Evolutionary conservation across 2,329 filamentous ascomycete genomes (phyloP).

Genomic region (Chaetothyriales sp.): DNA sequence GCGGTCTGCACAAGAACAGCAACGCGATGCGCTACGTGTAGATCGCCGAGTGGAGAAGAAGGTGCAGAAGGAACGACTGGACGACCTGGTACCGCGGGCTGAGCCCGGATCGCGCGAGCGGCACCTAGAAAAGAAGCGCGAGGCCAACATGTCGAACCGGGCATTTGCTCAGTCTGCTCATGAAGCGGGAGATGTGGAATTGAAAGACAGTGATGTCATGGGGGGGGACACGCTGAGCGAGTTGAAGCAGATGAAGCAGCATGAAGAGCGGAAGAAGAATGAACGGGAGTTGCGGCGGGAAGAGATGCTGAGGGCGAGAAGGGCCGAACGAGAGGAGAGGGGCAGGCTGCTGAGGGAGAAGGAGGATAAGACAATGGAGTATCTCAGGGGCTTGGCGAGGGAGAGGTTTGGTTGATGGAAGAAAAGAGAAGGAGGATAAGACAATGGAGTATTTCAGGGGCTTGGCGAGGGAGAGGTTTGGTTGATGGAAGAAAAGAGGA

Average conservation of each 20-base stretch:
- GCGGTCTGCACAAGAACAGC: slow-evolving; percentile 36
- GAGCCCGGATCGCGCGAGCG: slow-evolving; percentile 73
- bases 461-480: slow-evolving; percentile 68
- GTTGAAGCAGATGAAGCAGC: slow-evolving; percentile 53
- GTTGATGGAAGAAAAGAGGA: slow-evolving; percentile 39
- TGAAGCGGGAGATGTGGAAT: slow-evolving; percentile 41
- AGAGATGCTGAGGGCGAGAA: slow-evolving; percentile 60
- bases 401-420: slow-evolving; percentile 52
- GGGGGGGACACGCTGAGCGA: slow-evolving; percentile 45
- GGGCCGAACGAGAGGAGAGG: slow-evolving; percentile 68
- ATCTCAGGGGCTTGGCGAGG: slow-evolving; percentile 64
- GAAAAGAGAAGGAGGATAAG: slow-evolving; percentile 55
- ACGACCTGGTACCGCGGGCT: slow-evolving; percentile 71
- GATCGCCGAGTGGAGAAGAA: slow-evolving; percentile 52
- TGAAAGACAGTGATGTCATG: slow-evolving; percentile 65
- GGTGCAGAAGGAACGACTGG: slow-evolving; percentile 56
- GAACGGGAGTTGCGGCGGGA: slow-evolving; percentile 73
- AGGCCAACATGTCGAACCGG: slow-evolving; percentile 57
- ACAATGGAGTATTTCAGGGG: slow-evolving; percentile 71
- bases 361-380: slow-evolving; percentile 73
- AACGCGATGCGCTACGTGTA: slow-evolving; percentile 41
- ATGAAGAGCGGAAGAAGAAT: slow-evolving; percentile 59
- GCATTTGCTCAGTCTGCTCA: slow-evolving; percentile 50
- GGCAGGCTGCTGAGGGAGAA: slow-evolving; percentile 56
- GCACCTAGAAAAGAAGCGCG: slow-evolving; percentile 69